A percentile compares a stretch with the other conserved stretches of the same genome.
Conservation (phyloP, 495 filamentous ascomycete genomes). For the Niebla homalea region DNA sequence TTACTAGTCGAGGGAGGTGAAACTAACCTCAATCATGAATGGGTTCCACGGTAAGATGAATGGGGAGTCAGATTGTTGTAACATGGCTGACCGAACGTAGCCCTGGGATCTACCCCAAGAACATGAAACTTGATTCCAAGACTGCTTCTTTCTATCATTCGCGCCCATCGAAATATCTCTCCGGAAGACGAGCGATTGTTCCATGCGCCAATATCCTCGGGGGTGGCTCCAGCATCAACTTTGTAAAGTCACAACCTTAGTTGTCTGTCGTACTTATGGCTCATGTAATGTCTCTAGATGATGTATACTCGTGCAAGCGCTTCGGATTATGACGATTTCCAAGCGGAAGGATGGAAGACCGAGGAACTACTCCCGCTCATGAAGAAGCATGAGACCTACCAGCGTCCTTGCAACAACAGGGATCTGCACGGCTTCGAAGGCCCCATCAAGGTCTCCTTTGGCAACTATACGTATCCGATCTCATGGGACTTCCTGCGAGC, state of each 20-base stretch:
- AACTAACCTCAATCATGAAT: conserved; percentile 71
- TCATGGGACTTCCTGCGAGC: conserved; percentile 71
- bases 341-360: conserved; percentile 68
- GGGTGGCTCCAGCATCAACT: conserved; percentile 70
- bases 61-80: not conserved
- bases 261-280: not conserved
- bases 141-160: conserved; percentile 79
- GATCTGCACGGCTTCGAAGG: conserved; percentile 69
- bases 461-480: conserved; percentile 59
- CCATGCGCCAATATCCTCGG: conserved; percentile 69
- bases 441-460: conserved; percentile 77
- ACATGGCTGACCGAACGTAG: conserved; percentile 17
- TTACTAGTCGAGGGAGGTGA: conserved; percentile 69
- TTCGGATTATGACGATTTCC: conserved; percentile 75
- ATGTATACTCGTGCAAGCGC: conserved; percentile 80
- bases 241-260: conserved; percentile 29
- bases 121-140: conserved; percentile 77
- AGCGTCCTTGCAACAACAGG: conserved; percentile 59
- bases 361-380: conserved; percentile 68
- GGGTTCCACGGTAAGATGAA: conserved; percentile 22
- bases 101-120: conserved; percentile 64
- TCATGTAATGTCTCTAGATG: conserved; percentile 23
- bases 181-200: conserved; percentile 59
- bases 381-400: conserved; percentile 78
- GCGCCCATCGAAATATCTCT: conserved; percentile 57